Evolutionary conservation across 1,284 basidiomycete species (phyloP).

Genomic region (Ustilago esculenta): DNA sequence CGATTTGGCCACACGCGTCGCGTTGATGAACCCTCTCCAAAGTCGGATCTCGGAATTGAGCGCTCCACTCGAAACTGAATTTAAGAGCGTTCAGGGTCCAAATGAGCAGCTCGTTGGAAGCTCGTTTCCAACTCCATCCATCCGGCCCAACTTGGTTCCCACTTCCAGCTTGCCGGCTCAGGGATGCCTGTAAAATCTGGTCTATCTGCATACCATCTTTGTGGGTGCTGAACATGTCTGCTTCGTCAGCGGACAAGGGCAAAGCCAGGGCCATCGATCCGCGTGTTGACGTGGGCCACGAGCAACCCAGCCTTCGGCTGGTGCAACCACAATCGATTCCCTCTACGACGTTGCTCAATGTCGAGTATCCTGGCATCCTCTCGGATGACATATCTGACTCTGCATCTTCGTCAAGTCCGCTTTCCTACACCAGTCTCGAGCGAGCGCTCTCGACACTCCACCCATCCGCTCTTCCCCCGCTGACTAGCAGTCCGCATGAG

Average conservation of each 20-base stretch:
- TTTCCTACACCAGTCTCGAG: constrained; percentile 30
- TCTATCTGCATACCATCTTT: too few relatives aligned
- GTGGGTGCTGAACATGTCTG: constrained; percentile 1
- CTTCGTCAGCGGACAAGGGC: constrained; percentile 9
- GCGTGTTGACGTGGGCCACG: too few relatives aligned
- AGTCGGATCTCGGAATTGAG: constrained; percentile 16
- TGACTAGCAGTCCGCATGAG: constrained; percentile 35
- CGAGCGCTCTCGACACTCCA: constrained; percentile 53
- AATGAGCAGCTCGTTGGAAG: too few relatives aligned
- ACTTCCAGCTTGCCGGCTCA: too few relatives aligned
- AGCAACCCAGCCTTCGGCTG: constrained; percentile 2
- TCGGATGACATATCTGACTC: too few relatives aligned
- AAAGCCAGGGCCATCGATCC: constrained; percentile 22
- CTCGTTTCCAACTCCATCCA: too few relatives aligned
- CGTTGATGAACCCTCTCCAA: constrained; percentile 21
- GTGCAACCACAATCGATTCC: constrained; percentile 43
- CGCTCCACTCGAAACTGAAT: not conserved
- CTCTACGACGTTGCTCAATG: constrained; percentile 30
- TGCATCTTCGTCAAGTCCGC: too few relatives aligned
- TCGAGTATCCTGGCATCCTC: constrained; percentile 62
- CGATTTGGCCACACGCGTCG: constrained; percentile 22
- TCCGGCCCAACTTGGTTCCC: not conserved
- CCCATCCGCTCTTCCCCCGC: constrained; percentile 32
- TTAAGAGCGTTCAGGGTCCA: constrained; percentile 14
- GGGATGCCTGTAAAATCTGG: too few relatives aligned